Evolutionary conservation across 208 protist genomes (phyloP), one percentile per base, ranked within the genome.

Genomic region (Leishmania braziliensis): DNA sequence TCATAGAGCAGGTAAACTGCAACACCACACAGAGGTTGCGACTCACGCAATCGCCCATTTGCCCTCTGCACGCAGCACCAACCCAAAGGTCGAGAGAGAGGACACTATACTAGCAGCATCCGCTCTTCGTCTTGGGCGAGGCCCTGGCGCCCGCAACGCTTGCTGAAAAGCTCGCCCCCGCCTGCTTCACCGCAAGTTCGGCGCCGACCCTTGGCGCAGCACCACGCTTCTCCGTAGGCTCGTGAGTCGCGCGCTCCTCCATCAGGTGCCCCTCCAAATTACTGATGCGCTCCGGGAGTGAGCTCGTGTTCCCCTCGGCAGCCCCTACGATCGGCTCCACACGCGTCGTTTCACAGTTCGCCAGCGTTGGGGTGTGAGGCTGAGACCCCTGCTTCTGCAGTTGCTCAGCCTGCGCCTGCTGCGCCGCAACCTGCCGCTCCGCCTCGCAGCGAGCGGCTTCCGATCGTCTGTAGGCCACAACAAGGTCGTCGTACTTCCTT

Each of bases 111-210:
- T 71, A 91, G 53, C 81, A 92, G 78, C 89, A 91, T 33, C 83
- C 78, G 23, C 29, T 26, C 62, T 89, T 91, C 18, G 85, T 79
- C 79, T 92, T 92, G 6, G 82, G 69, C 72, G 56, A 84, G 46
- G 66, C 26, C 29, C 69, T 63, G 16, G 73, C 80, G 20, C 39
- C 80, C 0, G 80, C 69, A 2, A 53, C 79, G 8, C 62, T 71
- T 1, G 69, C 46, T 0, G 74, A 65, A 4, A 54, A 68, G 8
- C 80, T 66, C 14, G 53, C 50, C 10, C 79, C 82, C 39, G 74
- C 78, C 36, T 3, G 39, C n/a, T n/a, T 48, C 26, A 56, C 56
- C 26, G 29, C 23, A 20, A 9, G 2, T 5, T 5, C 14, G 36
- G 43, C 43, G 6, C n/a, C 74, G 12, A 20, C 18, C 39, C 18